These are phyloP conservation scores for Hyaloperonospora arabidopsidis DNA, from an alignment of 352 stramenopile species.

Conservation along the genomic window DNA sequence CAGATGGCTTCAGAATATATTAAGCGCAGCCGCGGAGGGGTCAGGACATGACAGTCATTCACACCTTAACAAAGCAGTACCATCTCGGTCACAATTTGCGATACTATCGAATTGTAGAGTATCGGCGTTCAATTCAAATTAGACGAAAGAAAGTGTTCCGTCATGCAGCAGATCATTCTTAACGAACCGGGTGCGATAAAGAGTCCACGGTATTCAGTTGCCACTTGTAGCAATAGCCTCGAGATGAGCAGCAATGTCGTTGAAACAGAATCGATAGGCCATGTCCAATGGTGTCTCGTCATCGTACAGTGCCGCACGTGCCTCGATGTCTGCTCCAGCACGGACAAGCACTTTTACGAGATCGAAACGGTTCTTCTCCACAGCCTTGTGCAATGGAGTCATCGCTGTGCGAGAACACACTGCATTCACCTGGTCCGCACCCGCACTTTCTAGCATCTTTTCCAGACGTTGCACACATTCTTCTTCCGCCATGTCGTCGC, in stretches of 20 bases:
- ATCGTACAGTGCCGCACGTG: constrained; percentile 45
- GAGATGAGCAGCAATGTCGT: constrained; percentile 33
- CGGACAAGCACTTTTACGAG: constrained; percentile 39
- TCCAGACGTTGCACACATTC: constrained; percentile 10
- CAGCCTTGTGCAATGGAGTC: constrained; percentile 58
- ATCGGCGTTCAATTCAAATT: no score
- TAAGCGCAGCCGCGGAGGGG: no score
- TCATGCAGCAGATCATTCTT: no score
- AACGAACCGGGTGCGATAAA: no score
- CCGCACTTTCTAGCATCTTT: constrained; percentile 15
- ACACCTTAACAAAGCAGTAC: no score
- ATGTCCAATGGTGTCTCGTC: constrained; percentile 56
- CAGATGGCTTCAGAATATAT: no score
- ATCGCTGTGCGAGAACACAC: constrained; percentile 49
- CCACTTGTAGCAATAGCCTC: constrained; percentile 7
- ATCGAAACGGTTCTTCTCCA: constrained; percentile 48
- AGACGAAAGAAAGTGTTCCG: no score
- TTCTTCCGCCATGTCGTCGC: constrained; percentile 12
- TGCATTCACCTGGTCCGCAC: constrained; percentile 24
- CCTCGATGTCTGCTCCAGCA: constrained; percentile 34
- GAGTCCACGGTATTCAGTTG: constrained; percentile 8
- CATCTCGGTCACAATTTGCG: no score
- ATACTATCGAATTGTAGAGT: no score
- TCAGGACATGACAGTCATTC: no score
- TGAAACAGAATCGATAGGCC: constrained; percentile 44